Evolutionary conservation across 192 early-diverging fungal genomes (phyloP).

Genomic region (Backusella sp.): DNA sequence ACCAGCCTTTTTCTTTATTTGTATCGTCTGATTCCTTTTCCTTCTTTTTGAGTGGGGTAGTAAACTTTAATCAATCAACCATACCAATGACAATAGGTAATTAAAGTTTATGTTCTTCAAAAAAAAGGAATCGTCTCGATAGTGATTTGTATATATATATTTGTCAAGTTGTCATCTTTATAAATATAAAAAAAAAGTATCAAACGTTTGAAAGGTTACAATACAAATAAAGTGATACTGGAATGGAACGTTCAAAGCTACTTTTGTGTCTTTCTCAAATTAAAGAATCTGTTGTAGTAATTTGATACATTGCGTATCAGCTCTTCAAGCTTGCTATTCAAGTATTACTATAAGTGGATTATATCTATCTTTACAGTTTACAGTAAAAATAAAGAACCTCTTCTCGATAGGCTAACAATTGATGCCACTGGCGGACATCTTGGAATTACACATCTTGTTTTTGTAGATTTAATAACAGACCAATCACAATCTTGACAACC

Average conservation of each 20-base stretch:
- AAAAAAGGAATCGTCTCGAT: background rate
- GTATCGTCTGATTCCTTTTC: too few relatives aligned
- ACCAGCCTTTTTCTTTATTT: too few relatives aligned
- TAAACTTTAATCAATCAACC: background rate
- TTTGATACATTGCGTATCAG: background rate
- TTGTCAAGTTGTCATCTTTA: background rate
- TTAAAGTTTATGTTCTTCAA: background rate
- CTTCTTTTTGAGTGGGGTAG: background rate
- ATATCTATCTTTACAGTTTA: too few relatives aligned
- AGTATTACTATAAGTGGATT: too few relatives aligned
- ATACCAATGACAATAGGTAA: background rate
- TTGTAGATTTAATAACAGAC: background rate
- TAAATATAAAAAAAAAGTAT: background rate
- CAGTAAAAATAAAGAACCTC: background rate
- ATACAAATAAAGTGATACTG: background rate
- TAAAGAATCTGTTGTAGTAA: background rate
- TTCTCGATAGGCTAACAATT: background rate
- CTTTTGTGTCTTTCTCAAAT: background rate
- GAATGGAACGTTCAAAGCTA: background rate
- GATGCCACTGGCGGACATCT: background rate
- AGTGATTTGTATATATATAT: background rate
- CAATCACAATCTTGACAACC: background rate
- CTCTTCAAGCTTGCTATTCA: background rate
- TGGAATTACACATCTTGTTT: background rate
- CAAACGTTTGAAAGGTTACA: background rate